phyloP scores from a whole-genome alignment of 2,329 filamentous ascomycete species.

The Trichoderma guizhouense region DNA sequence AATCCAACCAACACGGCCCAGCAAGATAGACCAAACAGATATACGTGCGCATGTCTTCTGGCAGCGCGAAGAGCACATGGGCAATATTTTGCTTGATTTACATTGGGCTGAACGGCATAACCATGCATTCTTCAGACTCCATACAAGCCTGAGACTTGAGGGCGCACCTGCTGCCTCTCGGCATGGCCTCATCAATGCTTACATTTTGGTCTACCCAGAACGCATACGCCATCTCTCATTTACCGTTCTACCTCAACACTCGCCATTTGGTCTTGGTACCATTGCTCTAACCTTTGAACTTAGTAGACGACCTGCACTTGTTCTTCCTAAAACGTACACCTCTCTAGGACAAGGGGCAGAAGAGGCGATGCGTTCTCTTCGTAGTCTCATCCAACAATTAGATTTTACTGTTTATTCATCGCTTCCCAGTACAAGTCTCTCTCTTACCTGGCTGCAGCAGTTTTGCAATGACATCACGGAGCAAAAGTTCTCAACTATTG shows the following conservation, averaged over 20 bases:
- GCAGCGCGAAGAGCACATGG: no score
- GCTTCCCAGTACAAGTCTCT: neutral
- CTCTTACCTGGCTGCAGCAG: neutral
- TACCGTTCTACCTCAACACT: neutral
- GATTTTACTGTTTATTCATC: neutral
- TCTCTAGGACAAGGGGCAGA: neutral
- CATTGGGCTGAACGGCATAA: neutral
- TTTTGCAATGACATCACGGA: neutral
- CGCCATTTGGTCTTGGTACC: neutral
- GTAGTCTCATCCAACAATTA: neutral
- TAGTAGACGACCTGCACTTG: neutral
- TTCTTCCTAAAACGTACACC: neutral
- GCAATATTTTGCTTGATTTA: neutral
- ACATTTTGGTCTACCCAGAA: neutral
- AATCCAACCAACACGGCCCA: no score
- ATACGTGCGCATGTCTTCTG: no score
- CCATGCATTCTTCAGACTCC: neutral
- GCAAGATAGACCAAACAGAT: no score
- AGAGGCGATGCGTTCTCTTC: neutral
- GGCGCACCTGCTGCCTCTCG: neutral
- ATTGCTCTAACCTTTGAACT: neutral
- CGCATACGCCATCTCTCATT: neutral
- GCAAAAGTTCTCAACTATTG: neutral
- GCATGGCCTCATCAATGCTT: neutral
- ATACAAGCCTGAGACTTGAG: neutral